Conservation (phyloP, 768 basidiomycete species). For the Boletus pseudo-olivaceus region DNA sequence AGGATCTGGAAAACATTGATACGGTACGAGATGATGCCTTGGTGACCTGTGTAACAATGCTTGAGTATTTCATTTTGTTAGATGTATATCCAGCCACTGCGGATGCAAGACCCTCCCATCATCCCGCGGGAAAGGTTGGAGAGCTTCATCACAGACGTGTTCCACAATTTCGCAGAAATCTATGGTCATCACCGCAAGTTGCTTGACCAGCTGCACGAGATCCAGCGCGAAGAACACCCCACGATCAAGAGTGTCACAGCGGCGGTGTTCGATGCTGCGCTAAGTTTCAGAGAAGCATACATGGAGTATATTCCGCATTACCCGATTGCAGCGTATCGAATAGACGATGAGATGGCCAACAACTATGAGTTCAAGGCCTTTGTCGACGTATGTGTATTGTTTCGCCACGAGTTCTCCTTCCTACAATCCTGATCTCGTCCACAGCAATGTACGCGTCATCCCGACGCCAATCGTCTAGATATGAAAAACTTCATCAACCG, state of each 20-base stretch:
- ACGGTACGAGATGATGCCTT: constrained; percentile 42
- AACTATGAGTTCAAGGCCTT: constrained; percentile 80
- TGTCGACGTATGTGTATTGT: constrained; percentile 58
- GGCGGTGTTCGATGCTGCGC: constrained; percentile 79
- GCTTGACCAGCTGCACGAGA: constrained; percentile 76
- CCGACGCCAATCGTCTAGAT: constrained; percentile 77
- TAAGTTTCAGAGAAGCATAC: constrained; percentile 91
- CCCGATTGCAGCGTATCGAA: constrained; percentile 83
- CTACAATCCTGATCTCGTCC: constrained; percentile 1
- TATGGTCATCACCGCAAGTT: constrained; percentile 70
- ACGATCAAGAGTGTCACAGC: constrained; percentile 77
- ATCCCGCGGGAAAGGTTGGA: constrained; percentile 68
- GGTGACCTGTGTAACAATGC: neutral
- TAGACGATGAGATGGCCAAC: constrained; percentile 83
- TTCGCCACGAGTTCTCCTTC: neutral
- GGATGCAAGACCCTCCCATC: constrained; percentile 70
- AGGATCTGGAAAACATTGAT: constrained; percentile 84
- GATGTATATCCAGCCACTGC: constrained; percentile 82
- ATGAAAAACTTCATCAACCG: constrained; percentile 93
- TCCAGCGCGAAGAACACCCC: constrained; percentile 87
- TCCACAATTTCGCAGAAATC: constrained; percentile 82
- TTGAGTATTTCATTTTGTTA: constrained; percentile 28
- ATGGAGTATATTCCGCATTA: constrained; percentile 93
- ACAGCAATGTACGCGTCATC: constrained; percentile 55
- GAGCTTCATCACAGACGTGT: constrained; percentile 80